Percentiles rank a stretch among this genome's conserved stretches.
phyloP scores from a whole-genome alignment of 2,329 filamentous ascomycete species.

The Hypomyces rosellus region DNA sequence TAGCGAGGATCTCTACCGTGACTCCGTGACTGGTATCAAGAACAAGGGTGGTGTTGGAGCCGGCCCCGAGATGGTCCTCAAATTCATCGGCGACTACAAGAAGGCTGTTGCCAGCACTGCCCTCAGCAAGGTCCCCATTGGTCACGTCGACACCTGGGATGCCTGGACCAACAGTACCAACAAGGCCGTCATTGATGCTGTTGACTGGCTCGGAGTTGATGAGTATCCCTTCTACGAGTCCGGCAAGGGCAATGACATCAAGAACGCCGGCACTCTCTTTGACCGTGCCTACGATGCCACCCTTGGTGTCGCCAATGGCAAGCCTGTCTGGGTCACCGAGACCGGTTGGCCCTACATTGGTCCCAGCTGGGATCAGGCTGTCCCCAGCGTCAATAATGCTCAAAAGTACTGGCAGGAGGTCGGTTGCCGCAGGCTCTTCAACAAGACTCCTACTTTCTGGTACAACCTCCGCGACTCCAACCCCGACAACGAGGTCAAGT shows the following conservation, averaged over 20 bases:
- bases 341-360: conserved; percentile 59
- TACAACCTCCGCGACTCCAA: conserved; percentile 57
- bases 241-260: conserved; percentile 48
- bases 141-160: conserved; percentile 65
- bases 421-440: conserved; percentile 53
- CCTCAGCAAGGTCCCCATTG: conserved; percentile 45
- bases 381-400: conserved; percentile 51
- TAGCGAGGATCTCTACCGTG: conserved; percentile 61
- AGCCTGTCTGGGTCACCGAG: conserved; percentile 57
- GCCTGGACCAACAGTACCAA: conserved; percentile 55
- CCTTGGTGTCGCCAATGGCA: conserved; percentile 40
- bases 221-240: conserved; percentile 63
- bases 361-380: conserved; percentile 46
- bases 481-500: conserved; percentile 53
- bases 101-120: conserved; percentile 43
- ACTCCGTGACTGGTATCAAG: conserved; percentile 52
- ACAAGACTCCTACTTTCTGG: conserved; percentile 53
- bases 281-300: conserved; percentile 40
- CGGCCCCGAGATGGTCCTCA: conserved; percentile 51
- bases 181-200: conserved; percentile 52
- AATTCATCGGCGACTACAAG: conserved; percentile 61
- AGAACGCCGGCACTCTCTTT: conserved; percentile 50
- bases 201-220: conserved; percentile 60
- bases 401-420: conserved; percentile 58
- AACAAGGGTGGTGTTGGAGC: conserved; percentile 58